Evolutionary conservation across 140 eudicot species (phyloP).

Genomic region (Flaveria floridana): DNA sequence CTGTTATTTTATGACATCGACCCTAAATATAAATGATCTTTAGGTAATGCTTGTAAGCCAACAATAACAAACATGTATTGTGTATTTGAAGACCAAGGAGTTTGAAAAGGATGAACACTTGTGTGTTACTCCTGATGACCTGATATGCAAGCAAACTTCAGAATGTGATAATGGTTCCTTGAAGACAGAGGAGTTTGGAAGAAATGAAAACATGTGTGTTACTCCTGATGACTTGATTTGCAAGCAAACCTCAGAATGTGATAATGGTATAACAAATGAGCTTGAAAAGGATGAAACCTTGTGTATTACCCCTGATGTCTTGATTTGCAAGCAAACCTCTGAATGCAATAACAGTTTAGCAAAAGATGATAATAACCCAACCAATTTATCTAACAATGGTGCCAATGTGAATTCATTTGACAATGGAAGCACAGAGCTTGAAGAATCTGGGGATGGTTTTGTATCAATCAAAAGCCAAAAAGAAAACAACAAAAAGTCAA

Average conservation of each 20-base stretch:
- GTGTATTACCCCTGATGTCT: neutral
- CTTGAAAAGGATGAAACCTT: constrained; percentile 4
- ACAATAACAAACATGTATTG: neutral
- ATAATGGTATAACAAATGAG: neutral
- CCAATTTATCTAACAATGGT: neutral
- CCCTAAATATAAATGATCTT: neutral
- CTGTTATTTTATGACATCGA: constrained; percentile 2
- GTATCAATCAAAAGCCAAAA: constrained; percentile 39
- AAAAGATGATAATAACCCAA: neutral
- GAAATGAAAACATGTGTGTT: neutral
- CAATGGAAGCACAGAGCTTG: neutral
- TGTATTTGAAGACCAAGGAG: neutral
- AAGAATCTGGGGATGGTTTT: constrained; percentile 36
- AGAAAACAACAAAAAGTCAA: constrained; percentile 26
- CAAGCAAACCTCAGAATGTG: neutral
- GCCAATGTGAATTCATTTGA: constrained; percentile 7
- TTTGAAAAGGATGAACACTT: neutral
- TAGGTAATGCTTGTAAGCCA: constrained; percentile 6
- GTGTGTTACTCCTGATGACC: neutral
- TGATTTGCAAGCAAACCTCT: neutral
- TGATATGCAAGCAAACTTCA: neutral
- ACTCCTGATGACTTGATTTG: neutral
- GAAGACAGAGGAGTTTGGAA: neutral
- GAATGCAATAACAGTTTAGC: neutral
- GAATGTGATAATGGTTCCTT: neutral